Evolutionary conservation across 1,139 yeast genomes (phyloP).

Genomic region (Candida anutae): DNA sequence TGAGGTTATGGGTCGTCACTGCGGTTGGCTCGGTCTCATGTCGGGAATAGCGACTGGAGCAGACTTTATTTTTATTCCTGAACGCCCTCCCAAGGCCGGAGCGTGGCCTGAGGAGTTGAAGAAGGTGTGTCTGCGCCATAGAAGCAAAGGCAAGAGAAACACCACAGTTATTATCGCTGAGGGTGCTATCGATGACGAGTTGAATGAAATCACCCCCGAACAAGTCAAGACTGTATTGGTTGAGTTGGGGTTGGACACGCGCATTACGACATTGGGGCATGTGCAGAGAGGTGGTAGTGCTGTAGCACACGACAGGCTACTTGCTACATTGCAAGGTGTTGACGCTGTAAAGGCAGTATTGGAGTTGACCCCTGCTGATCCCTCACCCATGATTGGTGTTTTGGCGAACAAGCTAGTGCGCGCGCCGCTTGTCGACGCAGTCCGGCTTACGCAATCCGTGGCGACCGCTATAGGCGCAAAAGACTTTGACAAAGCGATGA

Average conservation of each 20-base stretch:
- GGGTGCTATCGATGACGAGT: constrained; percentile 66
- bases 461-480: constrained; percentile 56
- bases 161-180: constrained; percentile 79
- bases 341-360: constrained; percentile 75
- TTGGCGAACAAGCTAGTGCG: constrained; percentile 65
- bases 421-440: constrained; percentile 67
- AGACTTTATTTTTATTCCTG: constrained; percentile 74
- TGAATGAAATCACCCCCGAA: constrained; percentile 57
- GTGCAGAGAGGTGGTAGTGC: constrained; percentile 87
- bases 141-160: constrained; percentile 66
- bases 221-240: constrained; percentile 66
- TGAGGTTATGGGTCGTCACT: constrained; percentile 87
- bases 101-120: constrained; percentile 62
- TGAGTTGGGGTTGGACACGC: constrained; percentile 66
- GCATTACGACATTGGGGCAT: constrained; percentile 75
- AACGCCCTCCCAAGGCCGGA: constrained; percentile 55
- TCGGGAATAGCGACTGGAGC: constrained; percentile 80
- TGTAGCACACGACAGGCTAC: constrained; percentile 66
- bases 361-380: constrained; percentile 60
- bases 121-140: constrained; percentile 56
- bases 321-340: constrained; percentile 78
- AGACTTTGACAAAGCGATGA: constrained; percentile 59
- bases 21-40: constrained; percentile 84
- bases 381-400: constrained; percentile 72
- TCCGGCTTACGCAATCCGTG: constrained; percentile 57